phyloP scores from a whole-genome alignment of 208 protist genomes.

The Leptomonas pyrrhocoris region DNA sequence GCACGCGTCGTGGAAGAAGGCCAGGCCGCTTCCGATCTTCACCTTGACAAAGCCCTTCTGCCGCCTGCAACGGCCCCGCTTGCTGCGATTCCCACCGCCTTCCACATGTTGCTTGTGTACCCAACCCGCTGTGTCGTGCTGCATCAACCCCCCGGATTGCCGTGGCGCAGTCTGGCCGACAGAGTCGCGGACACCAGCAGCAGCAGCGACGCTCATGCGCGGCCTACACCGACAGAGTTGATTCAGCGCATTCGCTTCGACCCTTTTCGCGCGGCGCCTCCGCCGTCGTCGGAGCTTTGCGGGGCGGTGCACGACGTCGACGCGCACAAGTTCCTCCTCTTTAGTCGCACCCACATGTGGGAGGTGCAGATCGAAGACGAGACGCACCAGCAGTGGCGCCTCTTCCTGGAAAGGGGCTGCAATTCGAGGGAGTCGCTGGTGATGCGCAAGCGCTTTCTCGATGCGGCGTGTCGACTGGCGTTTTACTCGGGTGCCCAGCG shows the following conservation, averaged over 20 bases:
- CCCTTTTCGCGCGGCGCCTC: constrained; percentile 48
- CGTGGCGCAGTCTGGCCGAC: constrained; percentile 48
- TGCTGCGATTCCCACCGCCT: constrained; percentile 88
- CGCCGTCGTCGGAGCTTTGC: constrained; percentile 19
- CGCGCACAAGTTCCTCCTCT: constrained; percentile 59
- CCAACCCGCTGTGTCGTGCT: constrained; percentile 75
- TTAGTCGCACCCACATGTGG: constrained; percentile 54
- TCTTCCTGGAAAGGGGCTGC: constrained; percentile 75
- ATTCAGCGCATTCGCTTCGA: constrained; percentile 73
- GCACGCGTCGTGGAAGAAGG: constrained; percentile 6
- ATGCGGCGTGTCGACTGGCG: constrained; percentile 59
- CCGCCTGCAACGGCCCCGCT: constrained; percentile 15
- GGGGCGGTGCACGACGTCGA: constrained; percentile 56
- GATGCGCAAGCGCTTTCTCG: constrained; percentile 60
- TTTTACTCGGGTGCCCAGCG: constrained; percentile 39
- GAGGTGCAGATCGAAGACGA: constrained; percentile 69
- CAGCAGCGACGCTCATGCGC: neutral
- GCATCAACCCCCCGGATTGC: constrained; percentile 77
- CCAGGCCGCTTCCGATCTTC: neutral
- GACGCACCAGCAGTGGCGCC: constrained; percentile 66
- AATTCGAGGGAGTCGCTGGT: constrained; percentile 15
- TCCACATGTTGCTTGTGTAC: constrained; percentile 94
- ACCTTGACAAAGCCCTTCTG: neutral
- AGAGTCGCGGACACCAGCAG: constrained; percentile 6
- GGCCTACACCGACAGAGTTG: constrained; percentile 60